Evolutionary conservation across 352 stramenopile genomes (phyloP).

Genomic region (Pythium plurisporium): DNA sequence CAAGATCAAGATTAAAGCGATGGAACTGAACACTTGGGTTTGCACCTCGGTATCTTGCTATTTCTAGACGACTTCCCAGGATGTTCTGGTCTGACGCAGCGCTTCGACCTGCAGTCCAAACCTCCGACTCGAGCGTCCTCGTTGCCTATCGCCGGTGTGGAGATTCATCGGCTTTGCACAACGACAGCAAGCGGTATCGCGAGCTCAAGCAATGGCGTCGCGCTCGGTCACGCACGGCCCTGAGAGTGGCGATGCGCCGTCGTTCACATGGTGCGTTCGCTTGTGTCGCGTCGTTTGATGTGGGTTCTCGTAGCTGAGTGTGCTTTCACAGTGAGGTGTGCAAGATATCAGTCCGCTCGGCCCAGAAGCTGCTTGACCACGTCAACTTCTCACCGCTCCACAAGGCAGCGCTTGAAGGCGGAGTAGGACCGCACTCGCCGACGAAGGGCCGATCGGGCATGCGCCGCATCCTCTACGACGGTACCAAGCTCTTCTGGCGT

Average conservation of each 20-base stretch:
- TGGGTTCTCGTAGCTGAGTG: neutral
- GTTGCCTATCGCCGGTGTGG: too few relatives aligned
- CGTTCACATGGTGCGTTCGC: slow-evolving; percentile 61
- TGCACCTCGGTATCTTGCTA: neutral
- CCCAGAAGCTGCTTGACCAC: slow-evolving; percentile 84
- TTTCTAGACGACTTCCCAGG: neutral
- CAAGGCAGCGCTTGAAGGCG: slow-evolving; percentile 65
- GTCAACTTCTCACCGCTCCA: slow-evolving; percentile 87
- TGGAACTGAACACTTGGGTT: neutral
- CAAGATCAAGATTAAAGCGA: neutral
- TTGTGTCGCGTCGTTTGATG: neutral
- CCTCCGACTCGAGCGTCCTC: too few relatives aligned
- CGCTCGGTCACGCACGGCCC: slow-evolving; percentile 10
- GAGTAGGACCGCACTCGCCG: slow-evolving; percentile 19
- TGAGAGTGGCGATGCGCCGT: slow-evolving; percentile 32
- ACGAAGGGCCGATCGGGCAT: slow-evolving; percentile 26
- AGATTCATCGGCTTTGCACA: neutral
- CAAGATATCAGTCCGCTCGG: slow-evolving; percentile 84
- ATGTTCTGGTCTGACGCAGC: neutral
- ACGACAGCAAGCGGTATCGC: neutral
- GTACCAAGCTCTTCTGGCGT: slow-evolving; percentile 84
- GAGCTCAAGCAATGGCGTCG: slow-evolving; percentile 15
- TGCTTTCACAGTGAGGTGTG: slow-evolving; percentile 74
- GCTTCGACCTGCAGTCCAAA: too few relatives aligned
- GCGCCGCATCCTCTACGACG: slow-evolving; percentile 72